Percentiles rank a stretch among this genome's conserved stretches.
Evolutionary conservation across 139 green algal species (phyloP).

Genomic region (Chlamydomonas sp.): DNA sequence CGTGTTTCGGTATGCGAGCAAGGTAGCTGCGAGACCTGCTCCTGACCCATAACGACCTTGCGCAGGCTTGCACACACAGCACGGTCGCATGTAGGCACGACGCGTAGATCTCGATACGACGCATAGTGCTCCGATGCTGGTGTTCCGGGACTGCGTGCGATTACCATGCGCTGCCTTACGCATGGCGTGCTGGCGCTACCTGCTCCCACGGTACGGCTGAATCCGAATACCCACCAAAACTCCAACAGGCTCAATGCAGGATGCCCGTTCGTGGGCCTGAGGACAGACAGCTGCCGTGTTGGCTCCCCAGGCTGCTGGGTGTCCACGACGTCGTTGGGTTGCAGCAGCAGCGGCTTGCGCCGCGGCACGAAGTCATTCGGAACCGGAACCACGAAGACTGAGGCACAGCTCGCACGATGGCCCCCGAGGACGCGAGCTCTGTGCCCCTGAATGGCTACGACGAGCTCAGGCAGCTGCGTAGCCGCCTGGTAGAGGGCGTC

Average conservation of each 20-base stretch:
- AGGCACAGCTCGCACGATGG: conserved; percentile 8
- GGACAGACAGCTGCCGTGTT: not conserved
- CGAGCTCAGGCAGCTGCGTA: conserved; percentile 3
- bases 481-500: conserved; percentile 9
- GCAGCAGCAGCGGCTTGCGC: not conserved
- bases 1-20: too few species aligned
- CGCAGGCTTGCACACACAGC: too few species aligned
- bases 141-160: too few species aligned
- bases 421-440: conserved; percentile 10
- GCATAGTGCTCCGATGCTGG: too few species aligned
- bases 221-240: conserved; percentile 1
- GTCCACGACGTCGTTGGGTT: not conserved
- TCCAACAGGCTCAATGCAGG: not conserved
- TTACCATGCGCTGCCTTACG: too few species aligned
- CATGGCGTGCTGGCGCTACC: too few species aligned
- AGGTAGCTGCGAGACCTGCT: too few species aligned
- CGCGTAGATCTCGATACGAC: too few species aligned
- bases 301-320: not conserved
- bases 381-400: conserved; percentile 7
- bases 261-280: not conserved
- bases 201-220: too few species aligned
- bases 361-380: not conserved
- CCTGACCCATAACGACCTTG: not conserved
- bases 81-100: too few species aligned
- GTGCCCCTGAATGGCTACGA: conserved; percentile 8